phyloP scores from a whole-genome alignment of 164 flowering plant species.

The Berberis vulgaris region DNA sequence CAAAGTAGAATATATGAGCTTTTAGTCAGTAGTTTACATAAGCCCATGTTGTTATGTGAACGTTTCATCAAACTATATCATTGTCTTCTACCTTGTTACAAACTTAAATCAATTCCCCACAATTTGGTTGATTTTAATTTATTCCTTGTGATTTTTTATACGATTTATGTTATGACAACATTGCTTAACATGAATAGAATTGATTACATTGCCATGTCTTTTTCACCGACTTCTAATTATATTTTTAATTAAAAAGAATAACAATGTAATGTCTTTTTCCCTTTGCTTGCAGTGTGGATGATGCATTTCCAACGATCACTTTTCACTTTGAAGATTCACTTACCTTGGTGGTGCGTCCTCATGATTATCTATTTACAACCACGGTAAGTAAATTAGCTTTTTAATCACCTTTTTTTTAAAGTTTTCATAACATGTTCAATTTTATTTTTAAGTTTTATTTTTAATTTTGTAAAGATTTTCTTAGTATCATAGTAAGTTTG shows the following conservation, averaged over 20 bases:
- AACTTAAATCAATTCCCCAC: too few relatives aligned
- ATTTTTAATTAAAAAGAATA: background rate
- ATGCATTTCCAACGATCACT: slow-evolving; percentile 10
- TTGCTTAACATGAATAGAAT: background rate
- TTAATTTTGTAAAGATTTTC: too few relatives aligned
- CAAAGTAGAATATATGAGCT: too few relatives aligned
- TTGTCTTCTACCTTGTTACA: too few relatives aligned
- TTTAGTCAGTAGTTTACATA: too few relatives aligned
- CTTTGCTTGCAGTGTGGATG: slow-evolving; percentile 13
- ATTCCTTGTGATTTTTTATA: background rate
- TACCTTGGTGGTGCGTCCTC: slow-evolving; percentile 10
- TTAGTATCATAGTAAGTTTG: too few relatives aligned
- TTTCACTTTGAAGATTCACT: slow-evolving; percentile 14
- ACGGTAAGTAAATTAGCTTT: slow-evolving; percentile 30
- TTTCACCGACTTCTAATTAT: background rate
- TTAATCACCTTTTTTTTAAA: too few relatives aligned
- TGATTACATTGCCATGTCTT: background rate
- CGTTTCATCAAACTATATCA: background rate
- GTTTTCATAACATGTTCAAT: too few relatives aligned
- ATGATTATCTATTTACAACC: slow-evolving; percentile 10
- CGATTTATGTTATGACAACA: background rate
- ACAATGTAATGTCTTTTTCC: background rate
- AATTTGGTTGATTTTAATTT: background rate
- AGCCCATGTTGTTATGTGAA: background rate
- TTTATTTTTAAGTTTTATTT: too few relatives aligned